Base-by-base conservation (phyloP, 2,329 filamentous ascomycete species). In the Xylariaceae sp. region DNA sequence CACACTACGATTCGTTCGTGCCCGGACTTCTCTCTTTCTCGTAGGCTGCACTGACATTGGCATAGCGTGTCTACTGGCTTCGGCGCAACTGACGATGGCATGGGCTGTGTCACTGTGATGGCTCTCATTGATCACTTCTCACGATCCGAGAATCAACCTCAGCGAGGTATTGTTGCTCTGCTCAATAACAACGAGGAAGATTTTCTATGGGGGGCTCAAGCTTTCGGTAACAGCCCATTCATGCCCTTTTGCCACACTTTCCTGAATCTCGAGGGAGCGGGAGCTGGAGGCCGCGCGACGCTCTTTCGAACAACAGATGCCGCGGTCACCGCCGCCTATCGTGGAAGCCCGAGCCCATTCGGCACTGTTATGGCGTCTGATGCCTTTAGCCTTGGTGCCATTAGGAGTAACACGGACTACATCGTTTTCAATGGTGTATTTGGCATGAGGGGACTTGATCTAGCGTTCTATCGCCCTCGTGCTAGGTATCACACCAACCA, bases 181-280 rank as follows among this genome's bases (percentile, higher is more conserved):
- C 82, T 97, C 71, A 99, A 99, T 79, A 97, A 97, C 70, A 93
- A 89, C 42, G 94, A 99, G 71, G 94, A 99, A 72, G 93, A 97
- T 69, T 94, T 87, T 42, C 78, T 97, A 9, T 90, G 95, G 65
- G 94, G 94, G 0, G 92, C 93, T 5, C 84, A 85, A 61, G 92
- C 89, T 4, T 97, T 95, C 70, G 87, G 89, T 34, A 86, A 91
- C 66, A 91, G 92, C 71, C 89, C 92, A 0, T 80, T 96, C 63
- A 85, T 90, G 9, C 85, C 84, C 55, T 89, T 95, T 58, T 83
- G 90, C 8, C 89, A 92, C 70, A 91, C 90, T 0, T 97, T 99
- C 71, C 78, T 97, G 65, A 99, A 99, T 67, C 83, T 99, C 13
- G 94, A 99, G 74, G 94, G 94, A 10, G 93, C 93, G 47, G 94